Conservation (phyloP, 148 eudicot species). For the Chenopodium quinoa region DNA sequence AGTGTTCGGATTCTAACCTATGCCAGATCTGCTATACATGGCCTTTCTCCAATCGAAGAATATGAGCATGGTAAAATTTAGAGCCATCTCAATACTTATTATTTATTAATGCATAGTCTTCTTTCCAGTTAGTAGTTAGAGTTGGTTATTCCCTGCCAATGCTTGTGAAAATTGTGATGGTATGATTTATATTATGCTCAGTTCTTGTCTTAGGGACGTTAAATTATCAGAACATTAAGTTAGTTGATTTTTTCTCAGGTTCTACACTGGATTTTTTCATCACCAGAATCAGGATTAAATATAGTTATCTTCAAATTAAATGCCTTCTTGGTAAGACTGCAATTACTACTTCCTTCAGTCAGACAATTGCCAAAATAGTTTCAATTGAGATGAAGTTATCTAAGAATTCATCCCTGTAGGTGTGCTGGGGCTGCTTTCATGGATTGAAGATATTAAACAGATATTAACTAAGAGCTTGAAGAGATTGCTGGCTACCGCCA, state of each 20-base stretch:
- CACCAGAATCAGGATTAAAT: constrained; percentile 30
- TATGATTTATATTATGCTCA: background rate
- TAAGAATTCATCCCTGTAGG: constrained; percentile 26
- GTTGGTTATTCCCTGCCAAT: background rate
- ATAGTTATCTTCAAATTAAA: constrained; percentile 40
- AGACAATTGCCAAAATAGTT: background rate
- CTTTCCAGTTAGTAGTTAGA: background rate
- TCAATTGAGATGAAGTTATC: background rate
- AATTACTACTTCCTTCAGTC: background rate
- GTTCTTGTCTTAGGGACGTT: background rate
- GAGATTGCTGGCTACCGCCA: constrained; percentile 16
- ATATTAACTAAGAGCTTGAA: constrained; percentile 14
- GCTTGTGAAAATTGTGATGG: background rate
- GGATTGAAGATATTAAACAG: constrained; percentile 37
- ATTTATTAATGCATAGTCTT: background rate
- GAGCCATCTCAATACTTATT: background rate
- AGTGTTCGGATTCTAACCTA: constrained; percentile 58
- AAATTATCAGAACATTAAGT: background rate
- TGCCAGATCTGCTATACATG: constrained; percentile 68
- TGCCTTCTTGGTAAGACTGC: constrained; percentile 45
- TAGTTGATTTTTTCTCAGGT: constrained; percentile 28
- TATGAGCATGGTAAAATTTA: constrained; percentile 48
- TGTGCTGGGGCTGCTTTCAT: constrained; percentile 46
- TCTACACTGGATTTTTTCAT: constrained; percentile 13
- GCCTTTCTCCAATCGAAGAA: constrained; percentile 46